Evolutionary conservation across 1,284 basidiomycete species (phyloP).

Genomic region (Phellinidium pouzarii): DNA sequence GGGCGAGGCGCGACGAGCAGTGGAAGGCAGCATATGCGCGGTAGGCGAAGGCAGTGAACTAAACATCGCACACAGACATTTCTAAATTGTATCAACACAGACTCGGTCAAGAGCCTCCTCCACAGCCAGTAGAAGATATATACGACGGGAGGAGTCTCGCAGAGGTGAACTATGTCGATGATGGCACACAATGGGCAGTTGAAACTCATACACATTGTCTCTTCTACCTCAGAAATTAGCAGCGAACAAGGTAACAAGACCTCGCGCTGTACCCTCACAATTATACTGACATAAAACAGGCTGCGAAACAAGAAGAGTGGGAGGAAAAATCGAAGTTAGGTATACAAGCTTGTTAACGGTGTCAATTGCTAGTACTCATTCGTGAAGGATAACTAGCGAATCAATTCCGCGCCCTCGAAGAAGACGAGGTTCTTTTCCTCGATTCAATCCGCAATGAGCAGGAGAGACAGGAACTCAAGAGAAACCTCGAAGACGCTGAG

Average conservation of each 20-base stretch:
- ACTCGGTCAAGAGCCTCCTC: constrained; percentile 84
- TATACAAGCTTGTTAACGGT: constrained; percentile 25
- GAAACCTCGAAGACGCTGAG: constrained; percentile 72
- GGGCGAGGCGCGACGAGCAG: constrained; percentile 71
- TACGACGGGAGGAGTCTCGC: constrained; percentile 87
- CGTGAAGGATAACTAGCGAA: constrained; percentile 48
- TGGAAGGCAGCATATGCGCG: constrained; percentile 92
- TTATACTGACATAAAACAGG: constrained; percentile 37
- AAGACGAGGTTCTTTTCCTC: constrained; percentile 86
- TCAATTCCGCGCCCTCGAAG: constrained; percentile 86
- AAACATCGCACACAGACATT: neutral
- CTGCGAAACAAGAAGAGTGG: constrained; percentile 90
- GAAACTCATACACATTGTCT: constrained; percentile 17
- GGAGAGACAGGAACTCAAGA: constrained; percentile 65
- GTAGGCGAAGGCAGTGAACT: constrained; percentile 32
- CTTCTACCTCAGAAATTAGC: constrained; percentile 59
- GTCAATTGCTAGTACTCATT: constrained; percentile 13
- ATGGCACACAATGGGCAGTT: neutral
- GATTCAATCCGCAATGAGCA: constrained; percentile 75
- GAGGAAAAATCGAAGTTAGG: constrained; percentile 88
- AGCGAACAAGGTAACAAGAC: constrained; percentile 65
- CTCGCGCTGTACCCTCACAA: constrained; percentile 18
- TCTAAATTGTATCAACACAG: constrained; percentile 30
- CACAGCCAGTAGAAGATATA: constrained; percentile 62
- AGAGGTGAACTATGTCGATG: constrained; percentile 54